phyloP scores from a whole-genome alignment of 108 stramenopile species.

The Aureococcus anophagefferens region DNA sequence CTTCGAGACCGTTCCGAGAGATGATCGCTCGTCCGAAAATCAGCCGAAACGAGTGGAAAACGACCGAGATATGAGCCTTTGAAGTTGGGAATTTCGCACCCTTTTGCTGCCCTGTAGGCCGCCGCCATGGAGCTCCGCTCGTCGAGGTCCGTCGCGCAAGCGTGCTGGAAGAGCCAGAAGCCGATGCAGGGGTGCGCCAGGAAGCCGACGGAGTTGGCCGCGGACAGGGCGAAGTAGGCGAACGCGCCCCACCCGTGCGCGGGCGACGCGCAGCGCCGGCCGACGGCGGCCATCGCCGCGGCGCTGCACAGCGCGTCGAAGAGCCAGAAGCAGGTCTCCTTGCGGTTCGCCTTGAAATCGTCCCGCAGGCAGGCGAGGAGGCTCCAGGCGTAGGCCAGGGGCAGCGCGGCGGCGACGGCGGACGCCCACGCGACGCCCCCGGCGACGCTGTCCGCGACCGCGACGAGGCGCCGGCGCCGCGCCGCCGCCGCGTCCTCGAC shows the following conservation, averaged over 20 bases:
- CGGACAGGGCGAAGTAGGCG: slow-evolving; percentile 3
- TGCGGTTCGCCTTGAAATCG: neutral
- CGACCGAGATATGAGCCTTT: too few species aligned
- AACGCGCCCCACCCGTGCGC: neutral
- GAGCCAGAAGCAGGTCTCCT: slow-evolving; percentile 1
- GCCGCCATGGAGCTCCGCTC: neutral
- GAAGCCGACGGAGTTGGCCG: neutral
- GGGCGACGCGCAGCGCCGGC: neutral
- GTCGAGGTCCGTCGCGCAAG: neutral
- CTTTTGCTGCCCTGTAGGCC: too few species aligned
- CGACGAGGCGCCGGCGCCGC: too few species aligned
- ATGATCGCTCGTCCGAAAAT: too few species aligned
- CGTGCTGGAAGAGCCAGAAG: slow-evolving; percentile 14
- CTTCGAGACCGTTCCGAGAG: too few species aligned
- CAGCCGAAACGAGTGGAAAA: too few species aligned
- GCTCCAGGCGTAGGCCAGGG: neutral
- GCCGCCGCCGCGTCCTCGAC: too few species aligned
- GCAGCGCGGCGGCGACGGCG: neutral
- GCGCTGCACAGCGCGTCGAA: neutral
- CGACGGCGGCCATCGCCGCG: neutral
- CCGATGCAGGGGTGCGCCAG: slow-evolving; percentile 8
- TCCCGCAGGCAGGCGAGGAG: neutral
- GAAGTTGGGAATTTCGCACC: too few species aligned
- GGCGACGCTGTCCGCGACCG: neutral
- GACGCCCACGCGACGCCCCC: neutral